Base-by-base conservation (phyloP, 2,329 filamentous ascomycete species). In the Pseudogymnoascus sp. region DNA sequence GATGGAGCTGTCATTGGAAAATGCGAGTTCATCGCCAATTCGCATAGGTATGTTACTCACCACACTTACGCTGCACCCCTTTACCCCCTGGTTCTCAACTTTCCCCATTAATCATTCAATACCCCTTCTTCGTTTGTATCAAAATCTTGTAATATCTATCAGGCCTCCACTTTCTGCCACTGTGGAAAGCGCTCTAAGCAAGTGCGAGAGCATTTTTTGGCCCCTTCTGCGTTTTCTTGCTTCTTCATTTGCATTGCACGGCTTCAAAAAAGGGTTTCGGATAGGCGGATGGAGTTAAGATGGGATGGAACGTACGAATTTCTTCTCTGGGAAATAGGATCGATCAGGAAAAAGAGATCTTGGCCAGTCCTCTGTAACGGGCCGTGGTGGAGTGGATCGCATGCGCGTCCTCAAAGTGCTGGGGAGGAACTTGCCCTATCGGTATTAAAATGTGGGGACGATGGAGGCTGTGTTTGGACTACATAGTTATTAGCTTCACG, bases 361-460 rank as follows among this genome's bases (percentile, higher is more conserved):
- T 57, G 50, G 50, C 26, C 50, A 57, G 28, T 15, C 3, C 50
- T 57, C 13, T 53, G 50, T 57, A 57, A 17, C 50, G 50, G 50
- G 28, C 50, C 50, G 50, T 33, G 50, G n/a, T 57, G 50, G 50
- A 57, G 50, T 57, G 50, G 50, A 57, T 57, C 50, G 50, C 50
- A 57, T 57, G 28, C 50, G 50, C 50, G 50, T 33, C 50, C 50
- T 57, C 6, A 17, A 57, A 57, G 50, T 15, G 17, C 50, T 57
- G n/a, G 50, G 50, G 50, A 57, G 28, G 50, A 57, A 33, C 13
- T 57, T 57, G 50, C 50, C 50, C 50, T 57, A 35, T 33, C 50
- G 28, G 50, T 33, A 57, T 31, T 57, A 28, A 57, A 57, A 57
- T 57, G 50, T 57, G 50, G 50, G 17, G 28, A 57, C 50, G 50